phyloP scores from a whole-genome alignment of 1,139 yeast genomes.

The Zygoascus hellenicus region DNA sequence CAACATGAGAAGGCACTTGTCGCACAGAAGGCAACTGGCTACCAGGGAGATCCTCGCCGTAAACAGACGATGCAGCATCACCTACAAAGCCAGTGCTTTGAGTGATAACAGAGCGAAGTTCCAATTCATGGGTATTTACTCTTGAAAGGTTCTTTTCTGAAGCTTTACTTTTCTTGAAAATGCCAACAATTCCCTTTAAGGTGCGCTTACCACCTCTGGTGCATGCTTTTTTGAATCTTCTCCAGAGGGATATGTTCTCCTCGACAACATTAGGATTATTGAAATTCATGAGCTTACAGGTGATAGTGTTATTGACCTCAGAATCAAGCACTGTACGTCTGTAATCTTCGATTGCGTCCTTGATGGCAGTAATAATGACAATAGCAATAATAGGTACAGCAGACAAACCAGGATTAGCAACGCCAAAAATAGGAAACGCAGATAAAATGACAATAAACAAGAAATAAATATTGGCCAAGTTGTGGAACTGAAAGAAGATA shows the following conservation, averaged over 20 bases:
- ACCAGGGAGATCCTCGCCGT: conserved; percentile 13
- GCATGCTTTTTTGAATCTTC: conserved; percentile 51
- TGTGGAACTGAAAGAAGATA: conserved; percentile 65
- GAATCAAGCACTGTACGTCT: conserved; percentile 73
- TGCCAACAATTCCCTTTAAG: neutral
- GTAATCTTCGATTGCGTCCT: conserved; percentile 93
- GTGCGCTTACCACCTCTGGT: conserved; percentile 5
- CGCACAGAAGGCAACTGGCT: conserved; percentile 12
- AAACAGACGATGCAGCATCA: conserved; percentile 16
- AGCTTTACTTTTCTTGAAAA: conserved; percentile 12
- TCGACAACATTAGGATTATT: conserved; percentile 69
- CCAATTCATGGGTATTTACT: conserved; percentile 11
- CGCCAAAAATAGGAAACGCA: conserved; percentile 81
- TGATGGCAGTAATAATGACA: conserved; percentile 80
- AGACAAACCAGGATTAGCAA: conserved; percentile 80
- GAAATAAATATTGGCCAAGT: conserved; percentile 83
- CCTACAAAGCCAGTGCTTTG: conserved; percentile 10
- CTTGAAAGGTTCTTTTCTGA: neutral
- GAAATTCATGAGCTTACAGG: conserved; percentile 66
- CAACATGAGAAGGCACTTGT: neutral
- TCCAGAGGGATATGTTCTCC: conserved; percentile 59
- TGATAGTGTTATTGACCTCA: conserved; percentile 81
- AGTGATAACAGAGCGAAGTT: conserved; percentile 19
- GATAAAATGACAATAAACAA: conserved; percentile 66
- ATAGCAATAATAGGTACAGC: conserved; percentile 94